Conservation (phyloP, 345 rosid genomes). For the Eucalyptus cloeziana region DNA sequence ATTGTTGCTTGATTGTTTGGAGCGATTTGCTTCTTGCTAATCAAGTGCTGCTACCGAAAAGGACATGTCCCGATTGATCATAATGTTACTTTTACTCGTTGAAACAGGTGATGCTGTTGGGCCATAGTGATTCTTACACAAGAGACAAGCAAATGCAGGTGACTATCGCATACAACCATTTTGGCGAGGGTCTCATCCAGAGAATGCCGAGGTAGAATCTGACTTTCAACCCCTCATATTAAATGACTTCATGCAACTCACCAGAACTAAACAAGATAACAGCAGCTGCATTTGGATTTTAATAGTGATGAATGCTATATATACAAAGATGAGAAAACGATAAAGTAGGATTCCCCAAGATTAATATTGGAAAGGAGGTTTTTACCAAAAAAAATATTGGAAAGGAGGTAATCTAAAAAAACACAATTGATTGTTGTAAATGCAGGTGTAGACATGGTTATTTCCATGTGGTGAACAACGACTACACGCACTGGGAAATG, state of each 20-base stretch:
- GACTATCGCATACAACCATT: constrained; percentile 48
- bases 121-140: constrained; percentile 42
- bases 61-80: not conserved
- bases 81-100: not conserved
- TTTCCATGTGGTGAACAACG: constrained; percentile 51
- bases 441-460: constrained; percentile 40
- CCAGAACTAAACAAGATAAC: not conserved
- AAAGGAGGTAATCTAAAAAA: not conserved
- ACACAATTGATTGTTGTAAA: not conserved
- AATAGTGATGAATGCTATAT: not conserved
- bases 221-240: not conserved
- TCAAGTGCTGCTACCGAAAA: not conserved
- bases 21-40: not conserved
- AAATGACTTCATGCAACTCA: not conserved
- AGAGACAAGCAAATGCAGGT: constrained; percentile 46
- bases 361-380: not conserved
- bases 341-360: not conserved
- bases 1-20: not conserved
- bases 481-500: constrained; percentile 56
- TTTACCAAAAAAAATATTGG: not conserved
- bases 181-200: constrained; percentile 49
- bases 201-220: constrained; percentile 26
- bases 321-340: not conserved
- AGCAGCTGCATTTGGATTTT: not conserved
- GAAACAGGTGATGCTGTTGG: constrained; percentile 28